Evolutionary conservation across 2,329 filamentous ascomycete genomes (phyloP), one percentile per base, ranked within the genome.

Genomic region (Rhynchosporium graminicola): DNA sequence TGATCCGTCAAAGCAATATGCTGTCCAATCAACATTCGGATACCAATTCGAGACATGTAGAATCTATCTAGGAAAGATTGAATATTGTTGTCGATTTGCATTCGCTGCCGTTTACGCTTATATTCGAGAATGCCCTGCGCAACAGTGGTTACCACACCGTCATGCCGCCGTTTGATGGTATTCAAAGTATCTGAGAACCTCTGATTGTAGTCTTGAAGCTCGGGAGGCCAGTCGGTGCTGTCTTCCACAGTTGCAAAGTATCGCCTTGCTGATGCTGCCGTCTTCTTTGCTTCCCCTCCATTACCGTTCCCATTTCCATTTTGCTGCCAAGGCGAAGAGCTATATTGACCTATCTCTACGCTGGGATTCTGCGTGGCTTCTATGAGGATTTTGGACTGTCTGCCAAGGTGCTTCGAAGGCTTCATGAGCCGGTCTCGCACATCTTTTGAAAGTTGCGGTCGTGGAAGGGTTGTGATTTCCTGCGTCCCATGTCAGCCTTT

Each of bases 31-130:
- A 99, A 87, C 95, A 99, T 99, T 71, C 95, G 91, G 70, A 99
- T 99, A 68, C 95, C 95, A 73, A 99, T 99, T 66, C 95, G 91
- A 50, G 93, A 97, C 95, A 99, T 99, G 82, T 99, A 99, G 79
- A 99, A 99, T 63, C 95, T 91, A 79, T 99, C 95, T 68, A 99
- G 86, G 81, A 99, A 99, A 60, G 92, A 89, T 77, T 99, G 95
- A 63, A 99, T 97, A 71, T 93, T 96, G 75, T 93, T 89, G 78
- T 98, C 95, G 73, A 99, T 99, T 75, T 98, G 95, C 89, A 98
- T 95, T 59, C 95, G 87, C 82, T 99, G 95, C 65, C 92, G 87
- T 75, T 90, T 94, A 61, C 94, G 91, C 80, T 99, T 99, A 83
- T 96, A 99, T 79, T 99, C 95, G 63, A 98, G 84, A 69, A 99